Conservation (phyloP, 805 yeast species). For the Metschnikowia picachoensis region DNA sequence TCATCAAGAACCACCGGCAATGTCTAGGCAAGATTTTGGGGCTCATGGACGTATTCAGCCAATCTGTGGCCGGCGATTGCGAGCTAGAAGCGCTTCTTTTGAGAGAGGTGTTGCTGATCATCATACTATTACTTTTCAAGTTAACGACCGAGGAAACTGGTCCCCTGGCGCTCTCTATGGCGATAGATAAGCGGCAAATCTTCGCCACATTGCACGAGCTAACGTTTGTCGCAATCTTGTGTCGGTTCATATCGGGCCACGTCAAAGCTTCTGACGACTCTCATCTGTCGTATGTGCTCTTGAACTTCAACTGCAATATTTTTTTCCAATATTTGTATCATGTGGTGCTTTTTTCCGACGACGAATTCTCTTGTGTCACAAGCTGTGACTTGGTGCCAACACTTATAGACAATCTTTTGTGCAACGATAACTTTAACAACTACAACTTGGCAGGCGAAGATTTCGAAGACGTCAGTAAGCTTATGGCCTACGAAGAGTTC, state of each 20-base stretch:
- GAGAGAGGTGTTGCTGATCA: conserved; percentile 35
- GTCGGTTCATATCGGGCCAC: conserved; percentile 29
- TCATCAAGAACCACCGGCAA: conserved; percentile 31
- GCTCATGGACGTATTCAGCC: conserved; percentile 27
- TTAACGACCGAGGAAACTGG: conserved; percentile 24
- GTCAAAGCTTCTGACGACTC: conserved; percentile 17
- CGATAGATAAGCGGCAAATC: conserved; percentile 15
- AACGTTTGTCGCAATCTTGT: conserved; percentile 46
- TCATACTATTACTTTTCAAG: conserved; percentile 31
- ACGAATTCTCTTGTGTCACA: conserved; percentile 30
- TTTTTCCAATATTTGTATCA: conserved; percentile 39
- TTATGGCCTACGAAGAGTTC: conserved; percentile 58
- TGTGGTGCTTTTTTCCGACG: conserved; percentile 31
- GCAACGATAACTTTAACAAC: conserved; percentile 32
- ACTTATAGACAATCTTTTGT: conserved; percentile 28
- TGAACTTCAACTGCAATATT: conserved; percentile 38
- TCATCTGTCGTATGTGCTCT: conserved; percentile 27
- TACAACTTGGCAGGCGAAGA: conserved; percentile 34
- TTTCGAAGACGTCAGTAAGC: conserved; percentile 41
- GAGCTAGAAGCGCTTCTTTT: conserved; percentile 19
- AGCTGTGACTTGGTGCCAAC: conserved; percentile 25
- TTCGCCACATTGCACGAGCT: conserved; percentile 49
- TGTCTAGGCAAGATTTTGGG: conserved; percentile 39
- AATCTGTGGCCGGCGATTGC: conserved; percentile 9
- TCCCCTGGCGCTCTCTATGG: conserved; percentile 15